phyloP scores from a whole-genome alignment of 208 protist species.

The Trypanosoma platydactyli region DNA sequence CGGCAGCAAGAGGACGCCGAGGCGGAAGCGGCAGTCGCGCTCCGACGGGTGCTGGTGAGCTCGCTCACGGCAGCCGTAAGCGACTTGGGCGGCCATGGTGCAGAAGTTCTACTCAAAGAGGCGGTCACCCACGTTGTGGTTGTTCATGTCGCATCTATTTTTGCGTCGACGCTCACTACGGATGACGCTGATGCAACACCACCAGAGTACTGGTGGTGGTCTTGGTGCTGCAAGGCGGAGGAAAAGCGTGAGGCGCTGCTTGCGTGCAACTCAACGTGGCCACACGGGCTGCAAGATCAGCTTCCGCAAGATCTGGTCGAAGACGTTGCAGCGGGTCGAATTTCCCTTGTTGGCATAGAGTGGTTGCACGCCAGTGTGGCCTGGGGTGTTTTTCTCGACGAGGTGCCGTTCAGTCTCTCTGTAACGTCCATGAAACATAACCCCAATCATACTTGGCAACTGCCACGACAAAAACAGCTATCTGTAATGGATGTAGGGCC shows the following conservation, averaged over 20 bases:
- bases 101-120: slow-evolving; percentile 36
- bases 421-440: background rate
- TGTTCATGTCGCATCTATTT: slow-evolving; percentile 54
- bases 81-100: slow-evolving; percentile 55
- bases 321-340: slow-evolving; percentile 20
- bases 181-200: background rate
- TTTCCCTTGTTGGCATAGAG: slow-evolving; percentile 42
- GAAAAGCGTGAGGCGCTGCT: slow-evolving; percentile 9
- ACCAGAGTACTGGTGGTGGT: too few relatives aligned
- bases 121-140: slow-evolving; percentile 75
- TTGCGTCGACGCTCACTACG: slow-evolving; percentile 1
- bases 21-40: slow-evolving; percentile 5
- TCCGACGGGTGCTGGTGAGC: slow-evolving; percentile 51
- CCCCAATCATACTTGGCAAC: background rate
- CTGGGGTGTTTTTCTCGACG: slow-evolving; percentile 75
- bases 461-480: background rate
- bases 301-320: slow-evolving; percentile 10
- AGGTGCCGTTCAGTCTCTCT: slow-evolving; percentile 23
- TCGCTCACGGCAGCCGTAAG: slow-evolving; percentile 47
- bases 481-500: background rate
- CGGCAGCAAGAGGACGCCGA: too few relatives aligned
- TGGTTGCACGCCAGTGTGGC: slow-evolving; percentile 55
- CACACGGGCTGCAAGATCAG: slow-evolving; percentile 10
- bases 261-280: slow-evolving; percentile 7
- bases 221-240: slow-evolving; percentile 3